Evolutionary conservation across 768 basidiomycete species (phyloP).

Genomic region (Psilocybe azurescens): DNA sequence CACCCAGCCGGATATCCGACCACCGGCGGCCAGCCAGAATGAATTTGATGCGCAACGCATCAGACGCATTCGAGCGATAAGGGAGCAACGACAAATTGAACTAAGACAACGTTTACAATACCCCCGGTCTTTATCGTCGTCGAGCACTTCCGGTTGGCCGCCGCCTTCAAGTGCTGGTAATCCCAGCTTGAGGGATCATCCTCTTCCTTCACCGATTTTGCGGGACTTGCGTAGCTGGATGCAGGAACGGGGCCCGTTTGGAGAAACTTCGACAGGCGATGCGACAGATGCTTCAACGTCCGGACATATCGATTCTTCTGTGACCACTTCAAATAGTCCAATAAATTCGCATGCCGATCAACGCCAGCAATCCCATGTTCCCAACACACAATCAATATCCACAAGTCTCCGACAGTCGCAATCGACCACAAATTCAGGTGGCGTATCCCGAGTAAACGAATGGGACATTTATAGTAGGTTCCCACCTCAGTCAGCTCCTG

Average conservation of each 20-base stretch:
- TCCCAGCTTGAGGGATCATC: constrained; percentile 20
- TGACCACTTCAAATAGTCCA: not conserved
- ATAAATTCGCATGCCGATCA: constrained; percentile 1
- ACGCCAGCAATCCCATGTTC: not conserved
- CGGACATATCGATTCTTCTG: not conserved
- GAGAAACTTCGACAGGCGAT: constrained; percentile 1
- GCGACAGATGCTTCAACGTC: not conserved
- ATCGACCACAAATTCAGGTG: not conserved
- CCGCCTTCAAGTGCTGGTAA: not conserved
- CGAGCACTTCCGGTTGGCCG: not conserved
- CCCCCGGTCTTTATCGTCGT: not conserved
- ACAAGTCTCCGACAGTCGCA: not conserved
- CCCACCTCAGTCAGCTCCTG: not conserved
- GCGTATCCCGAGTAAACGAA: not conserved
- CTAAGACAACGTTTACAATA: not conserved
- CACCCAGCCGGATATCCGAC: not conserved
- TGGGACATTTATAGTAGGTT: not conserved
- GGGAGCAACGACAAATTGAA: not conserved
- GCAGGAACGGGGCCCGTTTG: constrained; percentile 16
- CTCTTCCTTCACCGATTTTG: constrained; percentile 28
- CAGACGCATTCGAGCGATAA: no score
- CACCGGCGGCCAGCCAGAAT: not conserved
- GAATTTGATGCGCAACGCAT: not conserved
- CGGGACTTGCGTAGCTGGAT: constrained; percentile 30
- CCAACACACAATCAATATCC: not conserved